Evolutionary conservation across 345 rosid genomes (phyloP), one percentile per base, ranked within the genome.

Genomic region (Gossypium turneri): DNA sequence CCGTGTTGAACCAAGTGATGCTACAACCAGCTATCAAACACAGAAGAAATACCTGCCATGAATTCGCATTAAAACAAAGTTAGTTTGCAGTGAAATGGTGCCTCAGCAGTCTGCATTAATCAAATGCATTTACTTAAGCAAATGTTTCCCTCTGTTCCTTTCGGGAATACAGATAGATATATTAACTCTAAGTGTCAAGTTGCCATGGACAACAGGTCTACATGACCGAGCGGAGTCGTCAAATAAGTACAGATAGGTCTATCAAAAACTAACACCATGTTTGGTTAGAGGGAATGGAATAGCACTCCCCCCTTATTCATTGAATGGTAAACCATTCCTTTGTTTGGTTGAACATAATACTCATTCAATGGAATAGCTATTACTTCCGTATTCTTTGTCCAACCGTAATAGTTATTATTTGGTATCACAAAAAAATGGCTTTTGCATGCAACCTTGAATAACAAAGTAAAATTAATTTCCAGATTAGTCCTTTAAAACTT

Each of bases 1-100:
- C 91, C 9, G 97, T 93, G 85, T 93, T 93, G 91, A 93, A 93
- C 97, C 94, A 62, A 80, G 92, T 84, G 44, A 93, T 91, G 78
- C 97, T 93, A 75, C 94, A 90, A 59, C 98, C 95, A 45, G 94
- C 90, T 62, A 86, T 57, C 82, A 91, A 84, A 70, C 92, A 90
- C 22, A 88, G 84, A n/a, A 90, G 67, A 79, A 91, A 93, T 16
- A 91, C 93, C 92, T 90, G 86, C 82, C 79, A 77, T 25, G 17
- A 22, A 63, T 58, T 47, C 16, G 64, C 17, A 53, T 61, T 17
- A 19, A 72, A 55, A 47, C 45, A 74, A 12, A 13, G 70, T 73
- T 41, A 60, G 48, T 25, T 12, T 10, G 4, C 48, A 12, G 34
- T 55, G 48, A 15, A 55, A 71, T 55, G 50, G 34, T n/a, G 19